Evolutionary conservation across 1,139 yeast genomes (phyloP).

Genomic region (Blastobotrys malaysiensis): DNA sequence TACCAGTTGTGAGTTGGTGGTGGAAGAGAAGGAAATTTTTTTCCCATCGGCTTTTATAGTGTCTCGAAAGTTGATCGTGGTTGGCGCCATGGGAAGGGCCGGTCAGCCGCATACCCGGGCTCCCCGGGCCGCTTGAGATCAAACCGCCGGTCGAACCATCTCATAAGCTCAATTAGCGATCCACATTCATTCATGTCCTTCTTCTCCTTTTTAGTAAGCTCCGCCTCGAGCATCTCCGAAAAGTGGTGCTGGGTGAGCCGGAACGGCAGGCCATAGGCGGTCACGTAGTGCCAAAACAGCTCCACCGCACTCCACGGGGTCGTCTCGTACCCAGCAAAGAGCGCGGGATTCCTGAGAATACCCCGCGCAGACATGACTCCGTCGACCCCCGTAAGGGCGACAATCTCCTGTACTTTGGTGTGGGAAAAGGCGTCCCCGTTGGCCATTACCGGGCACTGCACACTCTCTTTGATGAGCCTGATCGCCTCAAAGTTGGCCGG

Average conservation of each 20-base stretch:
- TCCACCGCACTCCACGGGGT: constrained; percentile 95
- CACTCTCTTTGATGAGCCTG: constrained; percentile 52
- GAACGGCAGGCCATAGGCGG: constrained; percentile 78
- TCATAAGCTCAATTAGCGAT: constrained; percentile 59
- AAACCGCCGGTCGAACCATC: constrained; percentile 75
- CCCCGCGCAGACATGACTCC: constrained; percentile 98
- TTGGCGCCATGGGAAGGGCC: constrained; percentile 51
- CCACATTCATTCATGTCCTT: constrained; percentile 61
- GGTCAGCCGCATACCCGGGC: constrained; percentile 56
- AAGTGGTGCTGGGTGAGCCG: constrained; percentile 83
- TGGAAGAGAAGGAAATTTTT: neutral
- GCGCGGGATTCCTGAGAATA: constrained; percentile 74
- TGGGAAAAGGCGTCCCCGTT: constrained; percentile 86
- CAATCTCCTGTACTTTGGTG: constrained; percentile 58
- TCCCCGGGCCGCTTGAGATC: constrained; percentile 62
- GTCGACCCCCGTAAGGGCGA: constrained; percentile 65
- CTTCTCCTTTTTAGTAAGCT: constrained; percentile 49
- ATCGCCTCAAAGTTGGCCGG: constrained; percentile 86
- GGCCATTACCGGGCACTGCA: constrained; percentile 72
- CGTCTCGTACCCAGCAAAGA: constrained; percentile 63
- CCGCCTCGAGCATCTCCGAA: constrained; percentile 70
- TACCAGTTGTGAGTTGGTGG: neutral
- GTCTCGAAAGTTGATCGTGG: neutral
- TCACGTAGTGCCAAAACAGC: constrained; percentile 68
- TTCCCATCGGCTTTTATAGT: neutral